These are phyloP conservation scores for Flaveria ramosissima DNA, from an alignment of 129 eudicot species.

Conservation along the genomic window DNA sequence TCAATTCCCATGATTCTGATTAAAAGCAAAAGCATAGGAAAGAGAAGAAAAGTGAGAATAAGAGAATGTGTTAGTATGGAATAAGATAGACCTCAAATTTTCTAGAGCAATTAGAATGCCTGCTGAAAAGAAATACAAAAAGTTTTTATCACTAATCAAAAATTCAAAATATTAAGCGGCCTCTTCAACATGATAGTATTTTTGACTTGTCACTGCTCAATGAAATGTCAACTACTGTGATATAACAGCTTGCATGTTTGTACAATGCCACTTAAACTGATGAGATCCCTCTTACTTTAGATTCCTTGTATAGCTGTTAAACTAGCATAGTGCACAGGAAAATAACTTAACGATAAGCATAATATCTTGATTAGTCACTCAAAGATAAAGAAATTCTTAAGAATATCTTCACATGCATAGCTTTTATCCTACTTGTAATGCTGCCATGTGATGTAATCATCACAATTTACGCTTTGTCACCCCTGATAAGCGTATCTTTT, in stretches of 20 bases:
- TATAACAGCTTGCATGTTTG: slow-evolving; percentile 12
- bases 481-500: slow-evolving; percentile 7
- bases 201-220: background rate
- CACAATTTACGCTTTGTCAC: slow-evolving; percentile 22
- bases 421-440: slow-evolving; percentile 14
- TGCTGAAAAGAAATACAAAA: background rate
- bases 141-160: background rate
- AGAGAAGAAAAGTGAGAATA: slow-evolving; percentile 29
- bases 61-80: background rate
- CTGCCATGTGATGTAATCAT: slow-evolving; percentile 22
- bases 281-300: slow-evolving; percentile 8
- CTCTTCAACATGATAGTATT: slow-evolving; percentile 9
- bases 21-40: slow-evolving; percentile 15
- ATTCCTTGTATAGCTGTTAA: slow-evolving; percentile 20
- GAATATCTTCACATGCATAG: slow-evolving; percentile 26
- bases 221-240: background rate
- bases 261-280: background rate
- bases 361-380: slow-evolving; percentile 18
- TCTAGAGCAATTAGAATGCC: slow-evolving; percentile 23
- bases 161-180: background rate
- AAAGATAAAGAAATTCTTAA: slow-evolving; percentile 26
- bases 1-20: slow-evolving; percentile 28
- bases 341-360: slow-evolving; percentile 18
- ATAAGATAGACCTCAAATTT: slow-evolving; percentile 19
- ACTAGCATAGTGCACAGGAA: slow-evolving; percentile 5